phyloP scores from a whole-genome alignment of 129 eudicot genomes.

The Artemisia tridentata region DNA sequence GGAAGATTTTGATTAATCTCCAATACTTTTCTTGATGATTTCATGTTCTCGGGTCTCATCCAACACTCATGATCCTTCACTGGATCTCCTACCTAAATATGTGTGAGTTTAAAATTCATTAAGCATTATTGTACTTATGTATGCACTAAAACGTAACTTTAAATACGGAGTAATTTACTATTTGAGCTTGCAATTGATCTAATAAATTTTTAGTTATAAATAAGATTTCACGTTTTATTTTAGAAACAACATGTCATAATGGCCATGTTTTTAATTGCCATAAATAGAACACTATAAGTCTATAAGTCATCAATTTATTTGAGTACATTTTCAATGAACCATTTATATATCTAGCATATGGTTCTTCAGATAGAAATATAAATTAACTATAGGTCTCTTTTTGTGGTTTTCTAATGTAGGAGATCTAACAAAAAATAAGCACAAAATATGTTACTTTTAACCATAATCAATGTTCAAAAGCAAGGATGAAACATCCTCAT shows the following conservation, averaged over 20 bases:
- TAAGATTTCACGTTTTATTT: not conserved
- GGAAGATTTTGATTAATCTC: constrained; percentile 49
- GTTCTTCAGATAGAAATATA: not conserved
- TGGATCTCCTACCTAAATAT: constrained; percentile 74
- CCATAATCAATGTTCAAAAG: not conserved
- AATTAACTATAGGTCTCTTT: not conserved
- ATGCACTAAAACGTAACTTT: no score
- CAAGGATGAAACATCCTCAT: not conserved
- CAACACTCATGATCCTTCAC: constrained; percentile 70
- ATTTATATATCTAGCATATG: no score
- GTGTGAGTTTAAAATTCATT: not conserved
- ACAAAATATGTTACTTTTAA: not conserved
- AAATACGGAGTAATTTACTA: no score
- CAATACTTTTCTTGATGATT: constrained; percentile 60
- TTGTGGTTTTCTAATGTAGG: not conserved
- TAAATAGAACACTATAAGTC: not conserved
- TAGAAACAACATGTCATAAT: not conserved
- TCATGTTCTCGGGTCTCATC: constrained; percentile 80
- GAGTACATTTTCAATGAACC: no score
- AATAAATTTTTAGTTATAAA: no score
- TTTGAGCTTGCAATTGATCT: no score
- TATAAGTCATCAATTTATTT: not conserved
- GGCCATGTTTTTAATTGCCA: not conserved
- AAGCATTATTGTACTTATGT: not conserved
- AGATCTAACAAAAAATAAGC: not conserved